phyloP scores from a whole-genome alignment of 768 basidiomycete species.

The Lactifluus echinatus region DNA sequence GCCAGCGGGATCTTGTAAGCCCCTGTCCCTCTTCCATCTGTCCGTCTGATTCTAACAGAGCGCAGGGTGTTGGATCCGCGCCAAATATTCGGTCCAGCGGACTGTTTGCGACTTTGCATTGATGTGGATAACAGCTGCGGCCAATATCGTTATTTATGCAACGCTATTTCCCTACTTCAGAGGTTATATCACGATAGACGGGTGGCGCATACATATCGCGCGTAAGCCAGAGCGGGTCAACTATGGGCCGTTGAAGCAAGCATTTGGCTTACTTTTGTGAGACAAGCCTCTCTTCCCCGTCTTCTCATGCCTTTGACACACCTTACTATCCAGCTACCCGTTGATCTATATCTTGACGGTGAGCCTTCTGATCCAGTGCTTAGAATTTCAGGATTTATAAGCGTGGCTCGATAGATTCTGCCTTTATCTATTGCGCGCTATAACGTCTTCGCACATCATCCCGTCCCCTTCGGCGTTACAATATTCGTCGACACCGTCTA shows the following conservation, averaged over 20 bases:
- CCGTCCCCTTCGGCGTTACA: not conserved
- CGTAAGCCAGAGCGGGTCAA: no score
- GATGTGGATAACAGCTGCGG: not conserved
- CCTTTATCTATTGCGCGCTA: not conserved
- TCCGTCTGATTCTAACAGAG: not conserved
- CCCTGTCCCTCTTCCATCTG: no score
- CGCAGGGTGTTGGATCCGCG: not conserved
- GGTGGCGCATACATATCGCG: not conserved
- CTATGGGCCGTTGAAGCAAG: not conserved
- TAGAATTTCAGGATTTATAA: not conserved
- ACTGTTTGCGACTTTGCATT: not conserved
- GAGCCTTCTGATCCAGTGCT: not conserved
- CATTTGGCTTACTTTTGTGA: not conserved
- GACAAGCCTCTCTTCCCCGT: not conserved
- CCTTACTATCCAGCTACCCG: not conserved
- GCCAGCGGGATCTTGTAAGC: not conserved
- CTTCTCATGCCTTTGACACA: not conserved
- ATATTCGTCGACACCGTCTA: not conserved
- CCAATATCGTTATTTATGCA: not conserved
- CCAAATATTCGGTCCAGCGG: not conserved
- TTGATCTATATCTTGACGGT: not conserved
- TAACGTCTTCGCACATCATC: not conserved
- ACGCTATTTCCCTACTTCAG: not conserved
- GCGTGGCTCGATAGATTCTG: not conserved
- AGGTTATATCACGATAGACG: not conserved